A percentile compares a stretch with the other conserved stretches of the same genome.
These are phyloP conservation scores for Puccinia triticina DNA, from an alignment of 1,284 basidiomycete genomes.

Conservation along the genomic window DNA sequence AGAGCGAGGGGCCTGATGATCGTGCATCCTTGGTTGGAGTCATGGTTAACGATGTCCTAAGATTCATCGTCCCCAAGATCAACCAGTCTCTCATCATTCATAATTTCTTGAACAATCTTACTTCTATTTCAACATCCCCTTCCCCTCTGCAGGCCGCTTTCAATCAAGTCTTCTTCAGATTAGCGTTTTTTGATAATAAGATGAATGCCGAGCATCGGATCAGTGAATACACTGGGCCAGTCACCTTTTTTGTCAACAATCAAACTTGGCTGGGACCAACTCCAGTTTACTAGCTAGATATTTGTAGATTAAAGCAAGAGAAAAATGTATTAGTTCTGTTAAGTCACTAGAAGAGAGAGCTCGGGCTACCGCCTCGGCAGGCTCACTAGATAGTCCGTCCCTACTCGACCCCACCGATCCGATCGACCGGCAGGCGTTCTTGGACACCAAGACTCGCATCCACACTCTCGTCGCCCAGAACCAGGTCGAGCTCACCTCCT, in stretches of 20 bases:
- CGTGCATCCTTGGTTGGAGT: not conserved
- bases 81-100: conserved; percentile 4
- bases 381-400: conserved; percentile 93
- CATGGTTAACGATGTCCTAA: conserved; percentile 38
- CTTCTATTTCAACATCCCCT: not conserved
- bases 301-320: not conserved
- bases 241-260: conserved; percentile 41
- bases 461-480: conserved; percentile 65
- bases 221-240: conserved; percentile 35
- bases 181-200: conserved; percentile 10
- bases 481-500: conserved; percentile 68
- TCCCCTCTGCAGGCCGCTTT: not conserved
- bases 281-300: conserved; percentile 23
- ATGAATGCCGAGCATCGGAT: not conserved
- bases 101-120: conserved; percentile 16
- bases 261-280: conserved; percentile 38
- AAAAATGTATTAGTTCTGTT: no score
- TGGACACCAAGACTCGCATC: conserved; percentile 65
- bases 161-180: conserved; percentile 8
- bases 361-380: conserved; percentile 72
- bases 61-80: conserved; percentile 4
- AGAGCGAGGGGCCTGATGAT: not conserved
- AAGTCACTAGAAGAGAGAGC: no score
- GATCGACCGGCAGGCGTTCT: conserved; percentile 68
- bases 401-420: conserved; percentile 77